phyloP scores from a whole-genome alignment of 176 grass and related monocot genomes.

The Saccharum officinarum region DNA sequence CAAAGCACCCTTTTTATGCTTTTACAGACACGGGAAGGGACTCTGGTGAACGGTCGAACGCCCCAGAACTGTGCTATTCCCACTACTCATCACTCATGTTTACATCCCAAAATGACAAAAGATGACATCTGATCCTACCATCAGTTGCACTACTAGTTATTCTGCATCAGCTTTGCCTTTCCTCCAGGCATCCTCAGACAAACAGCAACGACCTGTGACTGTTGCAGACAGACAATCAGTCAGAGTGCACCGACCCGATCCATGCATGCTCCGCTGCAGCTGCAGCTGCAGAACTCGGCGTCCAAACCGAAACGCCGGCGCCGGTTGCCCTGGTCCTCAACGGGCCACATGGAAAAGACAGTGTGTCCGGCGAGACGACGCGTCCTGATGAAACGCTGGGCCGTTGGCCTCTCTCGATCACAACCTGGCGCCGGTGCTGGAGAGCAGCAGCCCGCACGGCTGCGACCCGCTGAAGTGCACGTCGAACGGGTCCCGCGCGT shows the following conservation, averaged over 20 bases:
- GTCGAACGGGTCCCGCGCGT: constrained; percentile 49
- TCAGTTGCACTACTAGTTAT: not conserved
- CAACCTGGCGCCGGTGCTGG: constrained; percentile 47
- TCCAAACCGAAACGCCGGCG: not conserved
- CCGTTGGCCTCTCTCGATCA: not conserved
- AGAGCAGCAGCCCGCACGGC: constrained; percentile 53
- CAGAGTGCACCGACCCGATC: not conserved
- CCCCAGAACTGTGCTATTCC: not conserved
- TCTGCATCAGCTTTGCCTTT: not conserved
- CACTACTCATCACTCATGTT: constrained; percentile 31
- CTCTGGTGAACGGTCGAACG: not conserved
- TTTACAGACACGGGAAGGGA: not conserved
- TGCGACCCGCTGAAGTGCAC: constrained; percentile 49
- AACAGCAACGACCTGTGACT: not conserved
- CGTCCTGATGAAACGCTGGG: not conserved
- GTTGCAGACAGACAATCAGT: constrained; percentile 22
- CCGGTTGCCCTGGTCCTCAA: not conserved
- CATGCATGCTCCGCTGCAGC: not conserved
- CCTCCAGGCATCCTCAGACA: constrained; percentile 6
- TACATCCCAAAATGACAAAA: constrained; percentile 36
- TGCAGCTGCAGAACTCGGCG: not conserved
- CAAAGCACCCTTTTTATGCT: constrained; percentile 7
- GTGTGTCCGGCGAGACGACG: not conserved
- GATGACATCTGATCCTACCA: constrained; percentile 13
- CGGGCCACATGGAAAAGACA: no score